Conservation (phyloP, 208 protist genomes). For the Acanthamoeba sp. region DNA sequence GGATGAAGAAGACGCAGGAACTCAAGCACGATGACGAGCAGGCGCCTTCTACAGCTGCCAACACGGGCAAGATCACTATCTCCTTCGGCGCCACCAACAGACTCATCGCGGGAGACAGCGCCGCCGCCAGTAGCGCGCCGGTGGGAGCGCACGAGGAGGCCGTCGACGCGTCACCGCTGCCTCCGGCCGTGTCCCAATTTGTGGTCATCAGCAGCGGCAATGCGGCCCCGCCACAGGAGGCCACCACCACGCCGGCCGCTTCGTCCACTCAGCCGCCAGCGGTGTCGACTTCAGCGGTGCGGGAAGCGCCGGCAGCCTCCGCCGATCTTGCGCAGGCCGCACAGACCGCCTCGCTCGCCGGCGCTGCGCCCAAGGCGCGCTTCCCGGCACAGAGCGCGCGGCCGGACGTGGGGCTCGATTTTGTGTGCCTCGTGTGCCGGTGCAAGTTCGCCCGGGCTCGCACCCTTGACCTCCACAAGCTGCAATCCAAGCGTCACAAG, state of each 20-base stretch:
- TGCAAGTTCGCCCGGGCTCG: conserved; percentile 1
- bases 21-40: conserved; percentile 11
- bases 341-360: neutral
- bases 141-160: neutral
- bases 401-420: neutral
- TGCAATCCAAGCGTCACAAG: neutral
- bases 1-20: conserved; percentile 66
- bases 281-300: neutral
- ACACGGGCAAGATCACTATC: conserved; percentile 34
- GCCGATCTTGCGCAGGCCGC: neutral
- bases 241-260: neutral
- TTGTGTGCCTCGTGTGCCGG: conserved; percentile 58
- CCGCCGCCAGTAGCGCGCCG: neutral
- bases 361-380: neutral
- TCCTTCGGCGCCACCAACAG: neutral
- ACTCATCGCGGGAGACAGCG: neutral
- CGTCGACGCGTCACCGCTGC: neutral
- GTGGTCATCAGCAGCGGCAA: neutral
- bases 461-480: conserved; percentile 11
- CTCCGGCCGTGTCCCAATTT: neutral
- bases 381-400: neutral
- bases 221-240: neutral
- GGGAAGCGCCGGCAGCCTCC: too few species aligned
- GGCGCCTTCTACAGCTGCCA: neutral
- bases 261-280: neutral